These are phyloP conservation scores for Herpetomonas tarakana DNA, from an alignment of 208 protist genomes.

Conservation along the genomic window DNA sequence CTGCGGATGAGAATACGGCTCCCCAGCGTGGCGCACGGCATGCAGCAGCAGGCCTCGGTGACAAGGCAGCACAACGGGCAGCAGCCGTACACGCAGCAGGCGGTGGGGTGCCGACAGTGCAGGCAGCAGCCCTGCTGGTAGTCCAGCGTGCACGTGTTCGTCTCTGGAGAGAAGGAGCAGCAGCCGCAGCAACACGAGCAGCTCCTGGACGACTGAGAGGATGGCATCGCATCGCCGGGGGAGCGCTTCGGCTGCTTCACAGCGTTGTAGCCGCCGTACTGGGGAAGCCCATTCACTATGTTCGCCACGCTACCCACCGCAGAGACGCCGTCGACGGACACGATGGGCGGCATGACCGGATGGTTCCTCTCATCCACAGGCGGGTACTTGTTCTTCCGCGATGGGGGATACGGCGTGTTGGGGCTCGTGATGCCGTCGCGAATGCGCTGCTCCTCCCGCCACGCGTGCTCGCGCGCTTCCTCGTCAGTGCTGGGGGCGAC, in stretches of 20 bases:
- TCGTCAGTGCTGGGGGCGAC: neutral
- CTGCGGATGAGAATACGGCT: constrained; percentile 47
- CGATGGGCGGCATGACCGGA: neutral
- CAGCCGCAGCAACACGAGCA: constrained; percentile 25
- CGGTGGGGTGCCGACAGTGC: constrained; percentile 22
- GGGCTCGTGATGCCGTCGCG: neutral
- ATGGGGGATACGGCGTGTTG: neutral
- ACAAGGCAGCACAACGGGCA: constrained; percentile 32
- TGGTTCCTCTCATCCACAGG: neutral
- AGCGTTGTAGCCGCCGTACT: constrained; percentile 24
- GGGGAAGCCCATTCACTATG: constrained; percentile 22
- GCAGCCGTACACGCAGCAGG: constrained; percentile 17
- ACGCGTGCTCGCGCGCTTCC: neutral
- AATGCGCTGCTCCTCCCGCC: neutral
- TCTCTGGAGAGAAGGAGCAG: constrained; percentile 7
- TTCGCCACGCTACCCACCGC: constrained; percentile 8
- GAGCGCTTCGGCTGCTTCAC: neutral
- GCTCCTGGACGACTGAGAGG: neutral
- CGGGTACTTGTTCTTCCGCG: neutral
- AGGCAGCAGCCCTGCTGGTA: constrained; percentile 22
- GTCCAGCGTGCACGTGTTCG: constrained; percentile 12
- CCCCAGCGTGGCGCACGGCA: constrained; percentile 41
- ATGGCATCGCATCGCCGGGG: neutral
- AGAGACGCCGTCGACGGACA: neutral
- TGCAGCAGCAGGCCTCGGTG: constrained; percentile 38